These are phyloP conservation scores for Beauveria asiatica DNA, from an alignment of 2,329 filamentous ascomycete species.

Conservation along the genomic window DNA sequence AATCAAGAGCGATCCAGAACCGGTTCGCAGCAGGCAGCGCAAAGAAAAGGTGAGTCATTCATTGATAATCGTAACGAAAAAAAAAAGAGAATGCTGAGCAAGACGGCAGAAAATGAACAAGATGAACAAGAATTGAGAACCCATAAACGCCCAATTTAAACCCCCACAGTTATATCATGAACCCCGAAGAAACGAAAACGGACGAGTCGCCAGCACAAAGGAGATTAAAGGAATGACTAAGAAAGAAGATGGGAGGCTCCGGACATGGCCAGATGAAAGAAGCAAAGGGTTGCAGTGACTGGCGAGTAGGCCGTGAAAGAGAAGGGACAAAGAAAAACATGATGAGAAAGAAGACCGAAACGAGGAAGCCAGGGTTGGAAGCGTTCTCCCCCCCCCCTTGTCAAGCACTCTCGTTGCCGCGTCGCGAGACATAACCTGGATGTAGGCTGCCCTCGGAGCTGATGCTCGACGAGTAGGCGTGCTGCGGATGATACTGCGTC, in stretches of 20 bases:
- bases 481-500: conserved; percentile 27
- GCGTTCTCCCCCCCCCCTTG: conserved; percentile 31
- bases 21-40: neutral
- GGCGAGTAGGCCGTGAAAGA: neutral
- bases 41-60: neutral
- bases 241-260: neutral
- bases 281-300: conserved; percentile 1
- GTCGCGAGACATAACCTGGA: conserved; percentile 21
- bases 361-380: no score
- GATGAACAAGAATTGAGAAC: neutral
- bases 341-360: neutral
- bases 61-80: neutral
- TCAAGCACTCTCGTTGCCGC: conserved; percentile 17
- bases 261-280: neutral
- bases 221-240: conserved; percentile 1
- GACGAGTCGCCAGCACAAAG: conserved; percentile 3
- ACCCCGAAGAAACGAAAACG: neutral
- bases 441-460: conserved; percentile 37
- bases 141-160: neutral
- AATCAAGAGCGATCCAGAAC: neutral
- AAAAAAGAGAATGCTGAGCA: neutral
- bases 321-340: neutral
- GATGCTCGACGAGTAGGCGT: conserved; percentile 47
- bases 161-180: neutral
- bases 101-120: neutral